Conservation (phyloP, 345 rosid species). For the Salix suchowensis region DNA sequence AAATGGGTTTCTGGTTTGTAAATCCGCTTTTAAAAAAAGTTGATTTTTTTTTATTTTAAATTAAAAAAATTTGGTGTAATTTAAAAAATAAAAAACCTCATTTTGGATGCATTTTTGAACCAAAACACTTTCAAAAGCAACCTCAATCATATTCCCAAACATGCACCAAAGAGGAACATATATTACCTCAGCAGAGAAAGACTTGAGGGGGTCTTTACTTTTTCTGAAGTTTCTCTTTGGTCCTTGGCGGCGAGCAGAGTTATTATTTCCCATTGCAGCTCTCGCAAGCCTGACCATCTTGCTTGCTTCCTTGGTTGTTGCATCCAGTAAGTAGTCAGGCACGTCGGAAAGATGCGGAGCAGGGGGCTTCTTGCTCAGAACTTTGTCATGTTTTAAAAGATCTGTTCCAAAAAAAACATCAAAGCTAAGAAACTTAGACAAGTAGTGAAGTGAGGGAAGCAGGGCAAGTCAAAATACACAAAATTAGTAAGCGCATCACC, state of each 20-base stretch:
- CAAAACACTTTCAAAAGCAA: no score
- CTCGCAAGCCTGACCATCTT: conserved; percentile 77
- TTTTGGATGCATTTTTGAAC: no score
- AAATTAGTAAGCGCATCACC: conserved; percentile 28
- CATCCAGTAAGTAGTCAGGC: conserved; percentile 71
- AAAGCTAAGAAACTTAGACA: not conserved
- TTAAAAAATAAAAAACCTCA: no score
- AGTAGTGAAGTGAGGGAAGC: not conserved
- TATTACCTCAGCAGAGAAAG: conserved; percentile 46
- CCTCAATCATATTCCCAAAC: no score
- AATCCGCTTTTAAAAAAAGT: no score
- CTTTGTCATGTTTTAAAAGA: conserved; percentile 79
- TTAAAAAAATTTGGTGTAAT: no score
- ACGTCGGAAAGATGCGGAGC: conserved; percentile 66
- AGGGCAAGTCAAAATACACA: no score
- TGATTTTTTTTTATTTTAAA: no score
- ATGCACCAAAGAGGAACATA: not conserved
- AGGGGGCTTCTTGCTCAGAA: conserved; percentile 59
- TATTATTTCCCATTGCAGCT: conserved; percentile 73
- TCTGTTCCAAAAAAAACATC: conserved; percentile 36
- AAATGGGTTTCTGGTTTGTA: not conserved
- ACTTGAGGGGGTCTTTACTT: conserved; percentile 59
- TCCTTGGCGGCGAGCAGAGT: conserved; percentile 34
- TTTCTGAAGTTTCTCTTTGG: conserved; percentile 48
- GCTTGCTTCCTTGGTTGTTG: conserved; percentile 73